Conservation (phyloP, 1,284 basidiomycete species). For the Phellinidium pouzarii region DNA sequence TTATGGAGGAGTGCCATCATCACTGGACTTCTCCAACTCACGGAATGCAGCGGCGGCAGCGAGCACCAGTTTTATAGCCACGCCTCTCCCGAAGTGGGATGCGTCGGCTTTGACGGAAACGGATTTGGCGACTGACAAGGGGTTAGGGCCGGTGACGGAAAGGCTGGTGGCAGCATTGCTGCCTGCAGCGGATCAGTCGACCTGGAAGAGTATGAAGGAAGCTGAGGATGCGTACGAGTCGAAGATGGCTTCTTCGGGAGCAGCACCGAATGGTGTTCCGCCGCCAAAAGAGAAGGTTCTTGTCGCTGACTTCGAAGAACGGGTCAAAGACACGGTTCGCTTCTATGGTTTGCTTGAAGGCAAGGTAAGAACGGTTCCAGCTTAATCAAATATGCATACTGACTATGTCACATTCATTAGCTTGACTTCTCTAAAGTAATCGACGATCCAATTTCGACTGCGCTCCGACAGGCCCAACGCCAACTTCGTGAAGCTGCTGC, state of each 20-base stretch:
- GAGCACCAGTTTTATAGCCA: conserved; percentile 26
- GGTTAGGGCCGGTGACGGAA: conserved; percentile 76
- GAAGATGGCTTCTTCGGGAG: conserved; percentile 30
- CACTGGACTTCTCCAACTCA: conserved; percentile 31
- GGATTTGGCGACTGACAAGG: conserved; percentile 59
- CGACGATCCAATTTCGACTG: conserved; percentile 90
- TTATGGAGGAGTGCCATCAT: conserved; percentile 38
- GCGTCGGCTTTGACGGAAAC: conserved; percentile 61
- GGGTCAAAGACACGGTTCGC: conserved; percentile 65
- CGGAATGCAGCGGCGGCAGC: conserved; percentile 26
- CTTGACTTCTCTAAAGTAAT: conserved; percentile 73
- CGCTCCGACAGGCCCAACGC: conserved; percentile 84
- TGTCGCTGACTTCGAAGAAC: conserved; percentile 62
- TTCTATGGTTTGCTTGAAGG: conserved; percentile 58
- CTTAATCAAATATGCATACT: conserved; percentile 3
- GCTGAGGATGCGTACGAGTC: conserved; percentile 80
- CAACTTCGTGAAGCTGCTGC: conserved; percentile 71
- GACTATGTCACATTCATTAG: conserved; percentile 31
- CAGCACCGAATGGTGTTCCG: conserved; percentile 65
- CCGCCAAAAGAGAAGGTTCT: conserved; percentile 65
- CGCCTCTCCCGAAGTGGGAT: conserved; percentile 59
- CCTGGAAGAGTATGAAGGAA: conserved; percentile 70
- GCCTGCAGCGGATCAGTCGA: conserved; percentile 53
- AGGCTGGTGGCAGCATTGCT: conserved; percentile 74
- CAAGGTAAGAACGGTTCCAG: conserved; percentile 37